Evolutionary conservation across 148 eudicot species (phyloP), one percentile per base, ranked within the genome.

Genomic region (Chenopodium suecicum): DNA sequence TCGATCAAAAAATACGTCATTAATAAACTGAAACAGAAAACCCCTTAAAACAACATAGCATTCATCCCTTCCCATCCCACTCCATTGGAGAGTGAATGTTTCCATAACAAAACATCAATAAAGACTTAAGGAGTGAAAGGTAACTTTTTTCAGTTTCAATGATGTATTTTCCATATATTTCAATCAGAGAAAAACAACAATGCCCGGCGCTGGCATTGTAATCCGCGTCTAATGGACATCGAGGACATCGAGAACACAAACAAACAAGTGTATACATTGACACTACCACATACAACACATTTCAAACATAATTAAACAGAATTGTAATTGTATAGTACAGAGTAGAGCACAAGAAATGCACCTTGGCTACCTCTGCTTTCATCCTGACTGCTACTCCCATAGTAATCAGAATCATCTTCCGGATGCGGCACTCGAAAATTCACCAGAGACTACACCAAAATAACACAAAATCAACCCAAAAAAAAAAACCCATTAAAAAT

Each of bases 351-450:
- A 47, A 77, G 25, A 2, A 77, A 81, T 48, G 85, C 84, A 90
- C 92, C 90, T 90, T 77, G 94, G 88, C 87, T 89, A 86, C 91
- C 96, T 91, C 94, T 88, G 90, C 97, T 95, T 86, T 95, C 98
- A 84, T 91, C 98, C 85, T 92, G 94, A 85, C 98, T 95, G 86
- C 98, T 93, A 88, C 86, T 89, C 75, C 91, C 94, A 84, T 89
- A 87, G 89, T 88, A 89, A 88, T 93, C 98, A 81, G 89, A 92
- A 85, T 89, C 98, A 62, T 95, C 94, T 76, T 88, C 97, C 78
- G 91, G 90, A 44, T 83, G 89, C 66, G 98, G 98, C 85, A 95
- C 79, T 86, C 83, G 92, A 85, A 92, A 95, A 81, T 92, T 95
- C 93, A 90, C 90, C 98, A 95, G 88, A 76, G 98, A 85, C 98